Base-by-base conservation (phyloP, 2,329 filamentous ascomycete species). In the Penicillium sp. region DNA sequence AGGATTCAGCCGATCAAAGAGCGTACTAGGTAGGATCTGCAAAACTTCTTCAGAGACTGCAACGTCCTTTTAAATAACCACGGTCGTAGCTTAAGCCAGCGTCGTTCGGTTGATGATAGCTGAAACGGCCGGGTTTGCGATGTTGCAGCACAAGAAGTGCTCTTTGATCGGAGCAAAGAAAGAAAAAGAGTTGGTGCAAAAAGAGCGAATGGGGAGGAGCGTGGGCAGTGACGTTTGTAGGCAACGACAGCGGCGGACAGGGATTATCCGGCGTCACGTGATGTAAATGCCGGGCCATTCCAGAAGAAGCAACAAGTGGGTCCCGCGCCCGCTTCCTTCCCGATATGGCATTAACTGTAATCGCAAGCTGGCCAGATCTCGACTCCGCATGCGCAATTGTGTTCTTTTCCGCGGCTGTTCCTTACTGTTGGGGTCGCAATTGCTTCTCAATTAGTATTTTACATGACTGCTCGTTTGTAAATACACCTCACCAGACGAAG, bases 301-400 rank as follows among this genome's bases (percentile, higher is more conserved):
- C 38, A 1, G 16, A 28, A 38, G n/a, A 11, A 38, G 46, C 16
- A 38, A 45, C 30, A 23, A 46, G 50, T 35, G 52, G 38, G 23
- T 33, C 23, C 23, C n/a, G 16, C 18, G 28, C 26, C 45, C 46
- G 52, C 38, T 33, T 35, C 56, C 50, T 58, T 54, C 56, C 56
- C 33, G 49, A 58, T 58, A 50, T 20, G 42, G 56, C 28, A 50
- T 49, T 40, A 38, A 30, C 20, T 48, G 56, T 57, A 47, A 53
- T 48, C 52, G 56, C 56, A 58, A 58, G 56, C 56, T 58, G 56
- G 56, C 56, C 56, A 58, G 56, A 58, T 58, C 56, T 58, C 56
- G 35, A 48, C 46, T 55, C 45, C 46, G 38, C 33, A 53, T 57
- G 49, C 49, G 26, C 28, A 20, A 26, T 58, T 42, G 45, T 42